A percentile compares a stretch with the other conserved stretches of the same genome.
Conservation (phyloP, 129 eudicot species). For the Chrysanthemum seticuspe region DNA sequence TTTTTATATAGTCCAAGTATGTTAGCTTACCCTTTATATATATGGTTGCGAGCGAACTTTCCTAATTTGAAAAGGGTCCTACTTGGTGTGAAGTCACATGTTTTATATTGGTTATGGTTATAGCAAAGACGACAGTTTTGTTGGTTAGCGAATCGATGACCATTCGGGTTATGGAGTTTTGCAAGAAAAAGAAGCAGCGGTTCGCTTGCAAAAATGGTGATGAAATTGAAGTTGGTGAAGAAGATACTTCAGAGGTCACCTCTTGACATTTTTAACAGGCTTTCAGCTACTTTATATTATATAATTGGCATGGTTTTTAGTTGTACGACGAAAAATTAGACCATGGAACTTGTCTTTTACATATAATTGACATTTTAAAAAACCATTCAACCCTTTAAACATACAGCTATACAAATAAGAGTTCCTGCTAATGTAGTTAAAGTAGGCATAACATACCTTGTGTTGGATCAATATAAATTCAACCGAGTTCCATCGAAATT, state of each 20-base stretch:
- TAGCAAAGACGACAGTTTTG: background rate
- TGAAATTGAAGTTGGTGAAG: conserved; percentile 1
- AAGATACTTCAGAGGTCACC: background rate
- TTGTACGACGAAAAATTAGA: too few species aligned
- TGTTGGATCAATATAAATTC: too few species aligned
- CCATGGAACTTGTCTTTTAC: too few species aligned
- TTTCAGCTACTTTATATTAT: too few species aligned
- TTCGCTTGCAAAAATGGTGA: background rate
- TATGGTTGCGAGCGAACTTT: background rate
- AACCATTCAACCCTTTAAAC: too few species aligned
- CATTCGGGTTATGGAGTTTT: background rate
- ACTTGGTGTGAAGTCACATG: background rate
- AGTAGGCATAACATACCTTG: too few species aligned
- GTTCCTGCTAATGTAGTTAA: too few species aligned
- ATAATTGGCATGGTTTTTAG: too few species aligned
- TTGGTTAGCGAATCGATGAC: background rate
- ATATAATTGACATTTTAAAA: too few species aligned
- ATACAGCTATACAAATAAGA: too few species aligned
- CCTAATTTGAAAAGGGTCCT: background rate
- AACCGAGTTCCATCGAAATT: too few species aligned
- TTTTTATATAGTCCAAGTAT: background rate
- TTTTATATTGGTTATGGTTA: background rate
- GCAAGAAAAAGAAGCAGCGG: background rate
- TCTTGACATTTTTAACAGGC: too few species aligned
- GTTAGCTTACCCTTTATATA: background rate